These are phyloP conservation scores for Datura wrightii DNA, from an alignment of 257 asterid species.

Conservation along the genomic window DNA sequence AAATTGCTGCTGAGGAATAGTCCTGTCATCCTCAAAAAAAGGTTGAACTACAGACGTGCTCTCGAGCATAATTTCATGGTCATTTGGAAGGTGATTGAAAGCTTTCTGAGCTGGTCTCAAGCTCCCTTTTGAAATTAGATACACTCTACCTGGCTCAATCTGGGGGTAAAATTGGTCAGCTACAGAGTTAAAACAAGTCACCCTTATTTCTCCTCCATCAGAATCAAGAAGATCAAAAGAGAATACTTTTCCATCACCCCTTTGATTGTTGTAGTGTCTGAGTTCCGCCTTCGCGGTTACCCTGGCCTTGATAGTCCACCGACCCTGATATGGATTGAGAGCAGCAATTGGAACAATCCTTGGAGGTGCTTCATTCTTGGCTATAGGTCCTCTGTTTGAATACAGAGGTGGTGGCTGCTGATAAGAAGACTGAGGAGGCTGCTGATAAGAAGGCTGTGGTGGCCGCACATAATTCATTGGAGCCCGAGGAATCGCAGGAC, in stretches of 20 bases:
- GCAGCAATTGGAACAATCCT: slow-evolving; percentile 84
- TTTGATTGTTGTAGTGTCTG: slow-evolving; percentile 68
- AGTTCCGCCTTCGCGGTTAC: slow-evolving; percentile 84
- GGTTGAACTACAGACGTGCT: slow-evolving; percentile 68
- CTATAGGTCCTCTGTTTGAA: slow-evolving; percentile 83
- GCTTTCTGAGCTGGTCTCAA: slow-evolving; percentile 72
- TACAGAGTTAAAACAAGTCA: slow-evolving; percentile 89
- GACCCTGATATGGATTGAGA: slow-evolving; percentile 80
- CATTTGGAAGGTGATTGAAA: slow-evolving; percentile 81
- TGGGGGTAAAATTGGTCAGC: slow-evolving; percentile 74
- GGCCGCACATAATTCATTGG: slow-evolving; percentile 64
- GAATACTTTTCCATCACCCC: slow-evolving; percentile 94
- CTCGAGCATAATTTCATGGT: slow-evolving; percentile 82
- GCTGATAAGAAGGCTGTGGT: slow-evolving; percentile 65
- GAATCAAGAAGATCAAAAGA: slow-evolving; percentile 94
- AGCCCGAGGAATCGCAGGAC: slow-evolving; percentile 52
- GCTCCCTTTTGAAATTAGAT: slow-evolving; percentile 74
- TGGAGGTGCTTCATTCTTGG: slow-evolving; percentile 80
- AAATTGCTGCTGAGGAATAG: slow-evolving; percentile 85
- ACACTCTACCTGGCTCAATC: slow-evolving; percentile 76
- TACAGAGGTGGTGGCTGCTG: slow-evolving; percentile 69
- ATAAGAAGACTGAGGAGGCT: slow-evolving; percentile 52
- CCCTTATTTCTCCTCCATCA: slow-evolving; percentile 92
- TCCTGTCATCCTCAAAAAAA: slow-evolving; percentile 70
- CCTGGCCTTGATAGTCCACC: slow-evolving; percentile 96